A percentile compares a stretch with the other conserved stretches of the same genome.
Evolutionary conservation across 2,329 filamentous ascomycete genomes (phyloP).

Genomic region (Furcasterigmium furcatum): DNA sequence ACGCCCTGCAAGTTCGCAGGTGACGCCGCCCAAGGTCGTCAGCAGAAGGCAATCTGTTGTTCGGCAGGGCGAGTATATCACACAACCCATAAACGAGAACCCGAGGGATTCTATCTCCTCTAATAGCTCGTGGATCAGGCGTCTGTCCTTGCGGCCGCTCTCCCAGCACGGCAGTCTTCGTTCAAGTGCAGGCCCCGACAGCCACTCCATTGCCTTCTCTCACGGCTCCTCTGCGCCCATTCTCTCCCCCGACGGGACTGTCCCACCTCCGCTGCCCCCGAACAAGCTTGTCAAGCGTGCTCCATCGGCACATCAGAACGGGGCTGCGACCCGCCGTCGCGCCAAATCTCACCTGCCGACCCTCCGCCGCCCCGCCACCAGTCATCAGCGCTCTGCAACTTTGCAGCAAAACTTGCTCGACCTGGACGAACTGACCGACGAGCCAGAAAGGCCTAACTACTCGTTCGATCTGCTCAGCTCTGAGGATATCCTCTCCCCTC

Average conservation of each 20-base stretch:
- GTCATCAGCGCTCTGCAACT: slow-evolving; percentile 72
- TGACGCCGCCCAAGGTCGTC: slow-evolving; percentile 33
- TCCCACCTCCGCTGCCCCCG: slow-evolving; percentile 47
- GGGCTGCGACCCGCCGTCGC: slow-evolving; percentile 39
- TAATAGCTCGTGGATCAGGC: slow-evolving; percentile 68
- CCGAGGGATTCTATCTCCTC: slow-evolving; percentile 57
- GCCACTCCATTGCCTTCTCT: slow-evolving; percentile 62
- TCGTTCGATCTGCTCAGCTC: slow-evolving; percentile 9
- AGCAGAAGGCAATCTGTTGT: slow-evolving; percentile 40
- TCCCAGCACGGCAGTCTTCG: slow-evolving; percentile 63
- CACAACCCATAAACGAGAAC: slow-evolving; percentile 37
- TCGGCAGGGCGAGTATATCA: slow-evolving; percentile 31
- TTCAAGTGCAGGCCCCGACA: slow-evolving; percentile 63
- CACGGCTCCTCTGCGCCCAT: slow-evolving; percentile 67
- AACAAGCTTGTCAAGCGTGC: slow-evolving; percentile 79
- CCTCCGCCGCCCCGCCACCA: slow-evolving; percentile 72
- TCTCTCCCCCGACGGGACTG: slow-evolving; percentile 36
- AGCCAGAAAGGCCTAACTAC: slow-evolving; percentile 7
- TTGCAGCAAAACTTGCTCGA: slow-evolving; percentile 50
- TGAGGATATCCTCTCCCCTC: background rate
- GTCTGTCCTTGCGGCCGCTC: slow-evolving; percentile 62
- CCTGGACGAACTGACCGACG: slow-evolving; percentile 15
- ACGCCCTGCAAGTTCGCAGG: slow-evolving; percentile 33
- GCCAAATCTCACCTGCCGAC: slow-evolving; percentile 61
- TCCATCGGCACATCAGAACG: slow-evolving; percentile 49